phyloP scores from a whole-genome alignment of 2,329 filamentous ascomycete genomes.

The Aspergillus vadensis region DNA sequence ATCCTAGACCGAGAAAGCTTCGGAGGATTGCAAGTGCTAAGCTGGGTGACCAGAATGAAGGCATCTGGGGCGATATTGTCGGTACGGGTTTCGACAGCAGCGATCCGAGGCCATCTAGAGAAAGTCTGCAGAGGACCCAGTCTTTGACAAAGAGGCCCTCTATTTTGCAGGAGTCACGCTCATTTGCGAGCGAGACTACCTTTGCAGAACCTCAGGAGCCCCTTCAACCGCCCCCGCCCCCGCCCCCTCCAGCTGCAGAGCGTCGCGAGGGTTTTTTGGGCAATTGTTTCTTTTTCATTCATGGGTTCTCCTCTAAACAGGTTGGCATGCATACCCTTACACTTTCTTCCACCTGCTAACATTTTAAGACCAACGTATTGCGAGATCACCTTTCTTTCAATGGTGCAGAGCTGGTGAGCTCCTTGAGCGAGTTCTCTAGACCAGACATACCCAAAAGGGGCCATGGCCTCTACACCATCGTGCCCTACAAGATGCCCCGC shows the following conservation, averaged over 20 bases:
- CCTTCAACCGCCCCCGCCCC: constrained; percentile 16
- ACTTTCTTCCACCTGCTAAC: constrained; percentile 14
- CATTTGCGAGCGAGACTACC: constrained; percentile 43
- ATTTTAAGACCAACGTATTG: constrained; percentile 38
- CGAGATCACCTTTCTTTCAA: constrained; percentile 44
- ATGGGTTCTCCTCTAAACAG: constrained; percentile 60
- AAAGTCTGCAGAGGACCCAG: constrained; percentile 28
- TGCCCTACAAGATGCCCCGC: constrained; percentile 40
- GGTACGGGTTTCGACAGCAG: constrained; percentile 45
- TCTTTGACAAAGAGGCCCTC: constrained; percentile 22
- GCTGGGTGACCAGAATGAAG: constrained; percentile 74
- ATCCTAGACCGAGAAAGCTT: constrained; percentile 74
- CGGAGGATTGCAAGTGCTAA: constrained; percentile 85
- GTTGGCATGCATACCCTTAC: constrained; percentile 41
- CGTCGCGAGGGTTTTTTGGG: constrained; percentile 54
- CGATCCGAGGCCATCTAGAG: constrained; percentile 28
- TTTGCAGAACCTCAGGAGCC: constrained; percentile 31
- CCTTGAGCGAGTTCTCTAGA: constrained; percentile 36
- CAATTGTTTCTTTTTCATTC: constrained; percentile 59
- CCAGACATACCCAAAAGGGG: constrained; percentile 38
- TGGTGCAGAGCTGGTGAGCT: constrained; percentile 42
- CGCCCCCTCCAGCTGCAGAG: constrained; percentile 24
- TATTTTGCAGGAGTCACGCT: constrained; percentile 37
- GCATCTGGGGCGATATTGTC: constrained; percentile 89
- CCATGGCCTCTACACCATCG: constrained; percentile 41